These are phyloP conservation scores for Leptographium radiaticola DNA, from an alignment of 2,329 filamentous ascomycete genomes.

Conservation along the genomic window DNA sequence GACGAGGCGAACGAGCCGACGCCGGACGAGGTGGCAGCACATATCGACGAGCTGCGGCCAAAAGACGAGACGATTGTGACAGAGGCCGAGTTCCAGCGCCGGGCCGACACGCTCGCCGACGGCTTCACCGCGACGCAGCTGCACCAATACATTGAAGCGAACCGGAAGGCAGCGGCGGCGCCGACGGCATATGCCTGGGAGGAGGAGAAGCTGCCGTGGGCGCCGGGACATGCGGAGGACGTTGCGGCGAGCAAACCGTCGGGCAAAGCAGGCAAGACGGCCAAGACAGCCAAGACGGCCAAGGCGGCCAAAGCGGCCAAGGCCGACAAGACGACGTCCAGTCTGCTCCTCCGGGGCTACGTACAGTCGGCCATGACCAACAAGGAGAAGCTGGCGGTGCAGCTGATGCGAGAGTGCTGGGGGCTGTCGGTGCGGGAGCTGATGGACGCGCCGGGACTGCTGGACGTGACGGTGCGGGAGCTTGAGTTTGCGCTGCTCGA, in stretches of 20 bases:
- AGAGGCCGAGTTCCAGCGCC: conserved; percentile 25
- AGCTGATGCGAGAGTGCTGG: conserved; percentile 37
- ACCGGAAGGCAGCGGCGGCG: not conserved
- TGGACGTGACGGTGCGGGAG: conserved; percentile 25
- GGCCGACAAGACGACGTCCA: conserved; percentile 4
- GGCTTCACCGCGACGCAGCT: conserved; percentile 38
- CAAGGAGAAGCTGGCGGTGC: conserved; percentile 29
- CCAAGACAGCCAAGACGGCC: not conserved
- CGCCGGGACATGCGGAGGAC: not conserved
- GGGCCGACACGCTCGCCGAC: conserved; percentile 25
- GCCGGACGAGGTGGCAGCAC: conserved; percentile 25
- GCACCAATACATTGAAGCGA: conserved; percentile 23
- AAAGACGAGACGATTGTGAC: conserved; percentile 23
- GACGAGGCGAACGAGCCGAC: conserved; percentile 11
- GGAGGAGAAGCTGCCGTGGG: not conserved
- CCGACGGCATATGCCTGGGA: conserved; percentile 24
- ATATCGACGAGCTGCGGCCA: conserved; percentile 37
- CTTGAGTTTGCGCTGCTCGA: conserved; percentile 30
- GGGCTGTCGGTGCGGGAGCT: conserved; percentile 33
- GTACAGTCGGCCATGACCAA: conserved; percentile 7
- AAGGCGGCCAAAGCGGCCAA: not conserved
- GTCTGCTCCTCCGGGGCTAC: conserved; percentile 7
- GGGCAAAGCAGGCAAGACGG: not conserved
- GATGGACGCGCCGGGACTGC: conserved; percentile 26
- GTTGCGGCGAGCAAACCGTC: not conserved